Evolutionary conservation across 176 grass and related monocot genomes (phyloP).

Genomic region (Oryza officinalis): DNA sequence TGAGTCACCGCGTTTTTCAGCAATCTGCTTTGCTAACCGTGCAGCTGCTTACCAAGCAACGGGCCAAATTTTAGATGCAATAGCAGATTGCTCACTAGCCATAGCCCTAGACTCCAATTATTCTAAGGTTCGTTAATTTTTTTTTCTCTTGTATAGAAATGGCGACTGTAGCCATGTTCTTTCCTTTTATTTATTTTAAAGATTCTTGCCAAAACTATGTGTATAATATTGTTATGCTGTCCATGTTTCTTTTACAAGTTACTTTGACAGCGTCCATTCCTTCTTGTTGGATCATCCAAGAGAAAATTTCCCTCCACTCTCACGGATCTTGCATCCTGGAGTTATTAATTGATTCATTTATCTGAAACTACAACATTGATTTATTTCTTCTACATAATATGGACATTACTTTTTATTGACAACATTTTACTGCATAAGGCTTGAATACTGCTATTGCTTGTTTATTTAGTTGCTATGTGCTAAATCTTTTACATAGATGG

Average conservation of each 20-base stretch:
- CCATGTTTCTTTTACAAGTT: constrained; percentile 30
- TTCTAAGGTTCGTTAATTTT: constrained; percentile 65
- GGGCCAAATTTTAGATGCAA: constrained; percentile 82
- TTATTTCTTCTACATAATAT: not conserved
- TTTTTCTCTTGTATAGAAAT: constrained; percentile 22
- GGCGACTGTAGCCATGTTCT: not conserved
- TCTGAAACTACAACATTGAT: constrained; percentile 12
- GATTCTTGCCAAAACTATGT: not conserved
- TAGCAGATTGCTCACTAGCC: constrained; percentile 89
- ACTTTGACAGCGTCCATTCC: constrained; percentile 1
- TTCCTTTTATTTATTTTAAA: constrained; percentile 6
- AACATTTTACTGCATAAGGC: constrained; percentile 7
- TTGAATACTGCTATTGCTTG: constrained; percentile 7
- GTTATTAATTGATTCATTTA: constrained; percentile 21
- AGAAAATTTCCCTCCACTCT: not conserved
- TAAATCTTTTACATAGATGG: not conserved
- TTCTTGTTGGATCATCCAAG: constrained; percentile 13
- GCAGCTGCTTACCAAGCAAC: constrained; percentile 85
- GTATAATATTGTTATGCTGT: not conserved
- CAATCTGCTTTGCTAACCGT: constrained; percentile 86
- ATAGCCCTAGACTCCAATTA: constrained; percentile 73
- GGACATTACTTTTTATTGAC: not conserved
- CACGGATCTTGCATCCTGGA: not conserved
- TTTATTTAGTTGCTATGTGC: not conserved
- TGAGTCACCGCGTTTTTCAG: constrained; percentile 68